A percentile compares a stretch with the other conserved stretches of the same genome.
Conservation (phyloP, 2,329 filamentous ascomycete species). For the Fusarium sp. region DNA sequence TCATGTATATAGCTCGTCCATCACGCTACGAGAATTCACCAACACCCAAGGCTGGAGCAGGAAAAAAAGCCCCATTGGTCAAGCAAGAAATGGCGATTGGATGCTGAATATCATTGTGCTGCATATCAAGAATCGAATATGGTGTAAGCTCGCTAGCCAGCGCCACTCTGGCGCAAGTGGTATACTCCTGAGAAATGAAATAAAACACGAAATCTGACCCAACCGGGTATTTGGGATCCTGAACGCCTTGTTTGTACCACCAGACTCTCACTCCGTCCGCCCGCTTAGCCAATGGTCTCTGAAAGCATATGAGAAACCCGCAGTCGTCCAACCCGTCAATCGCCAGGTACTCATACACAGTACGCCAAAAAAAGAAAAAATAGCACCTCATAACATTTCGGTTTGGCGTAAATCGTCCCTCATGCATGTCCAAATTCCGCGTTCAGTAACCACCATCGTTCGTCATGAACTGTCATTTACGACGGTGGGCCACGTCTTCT, state of each 20-base stretch:
- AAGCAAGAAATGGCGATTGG: conserved; percentile 1
- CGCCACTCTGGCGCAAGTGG: conserved; percentile 29
- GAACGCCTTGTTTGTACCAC: conserved; percentile 41
- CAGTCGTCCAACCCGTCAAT: conserved; percentile 17
- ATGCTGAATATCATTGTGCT: conserved; percentile 8
- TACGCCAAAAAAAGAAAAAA: conserved; percentile 23
- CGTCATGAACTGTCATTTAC: conserved; percentile 30
- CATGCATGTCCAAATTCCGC: conserved; percentile 1
- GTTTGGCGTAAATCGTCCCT: conserved; percentile 24
- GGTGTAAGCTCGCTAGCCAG: conserved; percentile 29
- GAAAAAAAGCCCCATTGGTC: not conserved
- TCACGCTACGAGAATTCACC: not conserved
- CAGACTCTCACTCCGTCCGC: conserved; percentile 21
- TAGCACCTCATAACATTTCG: conserved; percentile 12
- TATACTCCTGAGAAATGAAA: conserved; percentile 21
- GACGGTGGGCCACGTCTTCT: conserved; percentile 71
- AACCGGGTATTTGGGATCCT: conserved; percentile 46
- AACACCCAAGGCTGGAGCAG: not conserved
- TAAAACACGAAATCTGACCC: conserved; percentile 28
- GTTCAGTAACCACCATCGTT: not conserved
- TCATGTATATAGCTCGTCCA: not conserved
- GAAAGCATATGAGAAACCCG: conserved; percentile 9
- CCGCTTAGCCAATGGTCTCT: conserved; percentile 4
- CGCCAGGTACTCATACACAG: conserved; percentile 35
- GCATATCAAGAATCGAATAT: conserved; percentile 18